Percentiles rank a stretch among this genome's conserved stretches.
Conservation (phyloP, 495 filamentous ascomycete species). For the Neurospora cerealis region DNA sequence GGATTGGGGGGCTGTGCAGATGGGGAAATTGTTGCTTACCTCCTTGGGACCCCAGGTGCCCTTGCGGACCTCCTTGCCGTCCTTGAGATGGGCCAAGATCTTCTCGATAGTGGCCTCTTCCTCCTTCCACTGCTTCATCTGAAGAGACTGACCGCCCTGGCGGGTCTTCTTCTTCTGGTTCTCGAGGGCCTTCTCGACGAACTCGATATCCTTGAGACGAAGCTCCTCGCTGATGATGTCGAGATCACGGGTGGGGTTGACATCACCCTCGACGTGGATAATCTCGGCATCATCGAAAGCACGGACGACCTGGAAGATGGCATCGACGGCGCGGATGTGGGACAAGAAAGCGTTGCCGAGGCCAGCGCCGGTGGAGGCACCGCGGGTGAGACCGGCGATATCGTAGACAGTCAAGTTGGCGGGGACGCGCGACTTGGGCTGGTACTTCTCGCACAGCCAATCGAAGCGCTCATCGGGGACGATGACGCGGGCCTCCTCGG, state of each 20-base stretch:
- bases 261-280: slow-evolving; percentile 98
- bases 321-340: slow-evolving; percentile 98
- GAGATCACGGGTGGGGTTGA: slow-evolving; percentile 87
- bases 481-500: slow-evolving; percentile 95
- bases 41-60: slow-evolving; percentile 88
- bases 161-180: slow-evolving; percentile 83
- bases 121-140: slow-evolving; percentile 96
- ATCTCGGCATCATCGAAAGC: slow-evolving; percentile 99
- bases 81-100: slow-evolving; percentile 69
- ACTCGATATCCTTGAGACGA: slow-evolving; percentile 97
- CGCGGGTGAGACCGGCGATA: slow-evolving; percentile 94
- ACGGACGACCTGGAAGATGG: slow-evolving; percentile 98
- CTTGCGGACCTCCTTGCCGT: slow-evolving; percentile 86
- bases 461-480: slow-evolving; percentile 95
- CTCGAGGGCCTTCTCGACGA: slow-evolving; percentile 90
- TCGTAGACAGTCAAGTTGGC: slow-evolving; percentile 98
- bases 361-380: slow-evolving; percentile 94
- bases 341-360: slow-evolving; percentile 97
- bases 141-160: slow-evolving; percentile 87
- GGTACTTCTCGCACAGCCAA: slow-evolving; percentile 92
- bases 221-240: slow-evolving; percentile 96
- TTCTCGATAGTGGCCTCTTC: slow-evolving; percentile 89
- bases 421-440: slow-evolving; percentile 90
- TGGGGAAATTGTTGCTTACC: slow-evolving; percentile 49
- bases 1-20: slow-evolving; percentile 3